Evolutionary conservation across 768 basidiomycete species (phyloP), one percentile per base, ranked within the genome.

Genomic region (Russula foetens): DNA sequence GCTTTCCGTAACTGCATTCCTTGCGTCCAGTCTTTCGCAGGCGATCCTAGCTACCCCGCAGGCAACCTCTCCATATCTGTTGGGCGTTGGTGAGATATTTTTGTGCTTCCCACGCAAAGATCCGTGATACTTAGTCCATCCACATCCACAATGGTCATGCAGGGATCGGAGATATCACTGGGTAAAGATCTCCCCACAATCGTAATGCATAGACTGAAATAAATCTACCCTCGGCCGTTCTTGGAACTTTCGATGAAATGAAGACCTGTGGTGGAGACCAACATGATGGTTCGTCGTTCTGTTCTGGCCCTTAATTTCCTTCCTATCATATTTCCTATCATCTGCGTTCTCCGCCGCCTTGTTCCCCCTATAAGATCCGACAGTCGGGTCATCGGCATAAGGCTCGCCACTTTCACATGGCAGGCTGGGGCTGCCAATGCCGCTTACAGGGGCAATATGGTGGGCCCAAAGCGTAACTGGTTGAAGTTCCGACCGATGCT

Each of bases 181-280:
- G 88, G 85, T 84, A 73, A 56, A 69, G 69, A 31, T 52, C 19
- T 19, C 28, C 55, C 47, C 41, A 38, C 21, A 21, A 44, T 46
- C 59, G 31, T 38, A 58, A 1, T 45, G 7, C 47, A 15, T 35
- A 23, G 14, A 26, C 54, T 41, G 35, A 53, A 43, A 58, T 7
- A 15, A n/a, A 48, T 21, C 19, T 48, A 21, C 45, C 43, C 24
- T 54, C 9, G 50, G 61, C 21, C 28, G 19, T 45, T 51, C 31
- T 45, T 60, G 49, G 44, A n/a, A 53, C 3, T 21, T 38, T 41
- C 41, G n/a, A n/a, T 41, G 1, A 31, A 31, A n/a, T n/a, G n/a
- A n/a, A 86, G 84, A 23, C 86, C 88, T 4, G 82, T 89, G 19
- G 87, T 90, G 7, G 87, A 91, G 75, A 90, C 88, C 19, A 89